A percentile compares a stretch with the other conserved stretches of the same genome.
These are phyloP conservation scores for Litsea cubeba DNA, from an alignment of 164 flowering plant species.

Conservation along the genomic window DNA sequence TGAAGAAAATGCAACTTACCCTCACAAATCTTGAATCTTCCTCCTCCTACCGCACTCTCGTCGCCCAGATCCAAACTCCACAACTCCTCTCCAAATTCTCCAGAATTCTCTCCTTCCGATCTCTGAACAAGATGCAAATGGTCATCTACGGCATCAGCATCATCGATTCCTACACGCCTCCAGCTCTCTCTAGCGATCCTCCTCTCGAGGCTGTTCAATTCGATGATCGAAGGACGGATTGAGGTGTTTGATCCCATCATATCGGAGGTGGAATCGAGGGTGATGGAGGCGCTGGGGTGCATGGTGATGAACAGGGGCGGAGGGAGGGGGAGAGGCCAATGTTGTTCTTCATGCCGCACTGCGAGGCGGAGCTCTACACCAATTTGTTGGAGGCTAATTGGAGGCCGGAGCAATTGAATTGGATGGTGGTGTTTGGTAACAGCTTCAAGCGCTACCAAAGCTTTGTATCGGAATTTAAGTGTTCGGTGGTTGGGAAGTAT, in stretches of 20 bases:
- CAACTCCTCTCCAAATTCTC: constrained; percentile 21
- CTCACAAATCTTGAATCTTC: constrained; percentile 53
- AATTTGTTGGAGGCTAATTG: constrained; percentile 45
- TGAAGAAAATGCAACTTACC: constrained; percentile 49
- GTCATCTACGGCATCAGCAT: constrained; percentile 92
- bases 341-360: constrained; percentile 88
- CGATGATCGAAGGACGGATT: constrained; percentile 49
- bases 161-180: constrained; percentile 59
- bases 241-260: constrained; percentile 85
- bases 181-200: constrained; percentile 72
- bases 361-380: constrained; percentile 69
- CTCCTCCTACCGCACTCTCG: constrained; percentile 35
- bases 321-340: constrained; percentile 54
- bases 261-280: constrained; percentile 53
- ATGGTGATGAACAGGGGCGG: constrained; percentile 56
- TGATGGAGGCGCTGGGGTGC: constrained; percentile 59
- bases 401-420: constrained; percentile 35
- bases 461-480: constrained; percentile 26
- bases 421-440: constrained; percentile 70
- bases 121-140: constrained; percentile 48
- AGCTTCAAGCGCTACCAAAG: constrained; percentile 56
- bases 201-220: constrained; percentile 53
- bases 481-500: constrained; percentile 21
- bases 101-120: constrained; percentile 28
- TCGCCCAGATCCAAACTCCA: constrained; percentile 46